phyloP scores from a whole-genome alignment of 176 grass and related monocot genomes.

The Rhipidocladum racemiflorum region DNA sequence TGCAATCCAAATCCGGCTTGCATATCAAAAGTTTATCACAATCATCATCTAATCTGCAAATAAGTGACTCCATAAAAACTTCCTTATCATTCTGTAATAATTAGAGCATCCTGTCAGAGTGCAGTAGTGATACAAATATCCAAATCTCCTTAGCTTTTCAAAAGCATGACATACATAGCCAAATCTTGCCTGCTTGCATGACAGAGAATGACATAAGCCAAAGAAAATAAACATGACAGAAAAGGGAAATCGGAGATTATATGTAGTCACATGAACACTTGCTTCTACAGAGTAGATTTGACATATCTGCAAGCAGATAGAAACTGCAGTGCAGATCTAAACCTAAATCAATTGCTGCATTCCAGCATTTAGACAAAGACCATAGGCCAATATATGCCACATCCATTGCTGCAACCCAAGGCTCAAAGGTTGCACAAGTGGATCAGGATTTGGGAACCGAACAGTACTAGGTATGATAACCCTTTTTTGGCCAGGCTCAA shows the following conservation, averaged over 20 bases:
- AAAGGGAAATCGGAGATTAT: background rate
- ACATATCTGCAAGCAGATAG: background rate
- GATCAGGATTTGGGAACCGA: background rate
- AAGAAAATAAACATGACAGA: conserved; percentile 15
- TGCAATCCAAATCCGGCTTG: conserved; percentile 85
- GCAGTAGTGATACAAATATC: conserved; percentile 10
- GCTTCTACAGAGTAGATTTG: background rate
- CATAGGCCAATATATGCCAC: background rate
- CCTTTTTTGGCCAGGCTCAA: no score
- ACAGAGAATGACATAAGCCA: background rate
- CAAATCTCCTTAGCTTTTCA: background rate
- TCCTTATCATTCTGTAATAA: conserved; percentile 64
- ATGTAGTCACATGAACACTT: conserved; percentile 20
- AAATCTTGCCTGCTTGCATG: background rate
- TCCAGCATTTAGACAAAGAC: background rate
- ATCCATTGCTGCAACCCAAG: background rate
- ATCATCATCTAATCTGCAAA: conserved; percentile 79
- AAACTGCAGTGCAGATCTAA: background rate
- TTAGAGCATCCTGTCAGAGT: conserved; percentile 26
- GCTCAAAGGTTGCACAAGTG: background rate
- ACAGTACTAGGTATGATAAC: background rate
- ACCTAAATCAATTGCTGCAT: background rate
- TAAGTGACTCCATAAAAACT: conserved; percentile 96
- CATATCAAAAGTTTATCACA: conserved; percentile 88
- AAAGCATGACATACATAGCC: background rate